Base-by-base conservation (phyloP, 1,284 basidiomycete species). In the Sanghuangporus weigelae region DNA sequence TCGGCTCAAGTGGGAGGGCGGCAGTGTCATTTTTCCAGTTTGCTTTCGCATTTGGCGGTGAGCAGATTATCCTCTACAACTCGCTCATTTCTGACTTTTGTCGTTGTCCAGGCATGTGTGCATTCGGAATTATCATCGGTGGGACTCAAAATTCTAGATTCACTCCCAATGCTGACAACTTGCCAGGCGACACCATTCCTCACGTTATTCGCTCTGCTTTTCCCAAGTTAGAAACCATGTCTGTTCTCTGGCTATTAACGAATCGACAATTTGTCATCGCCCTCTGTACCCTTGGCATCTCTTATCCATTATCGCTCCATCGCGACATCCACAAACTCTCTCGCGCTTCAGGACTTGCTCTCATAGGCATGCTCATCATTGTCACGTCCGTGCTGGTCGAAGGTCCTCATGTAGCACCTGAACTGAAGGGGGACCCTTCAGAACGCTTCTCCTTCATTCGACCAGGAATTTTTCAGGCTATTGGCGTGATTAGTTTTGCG, bases 11-110 rank as follows among this genome's bases (percentile, higher is more conserved):
- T 63, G 95, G 95, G 36, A 84, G 93, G 58, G 92, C 93, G 2
- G 93, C 94, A 0, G 95, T 98, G 12, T 97, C 95, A 0, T 91
- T 98, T 75, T 99, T 99, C 74, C 97, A 99, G 73, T 98, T 99
- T 71, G 83, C 95, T 0, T 98, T 98, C 71, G 96, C 96, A 1
- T 98, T 97, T 69, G 96, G 96, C 70, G 95, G 95, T 86, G 75
- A 71, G 84, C 74, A 69, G 62, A 14, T 14, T n/a, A 42, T 12
- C 26, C 31, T 31, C 6, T 26, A 68, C 64, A 19, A 46, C 39
- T 54, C 51, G 56, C 50, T 51, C 21, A 51, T 10, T 31, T 56
- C 60, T 51, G 21, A 44, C 60, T 57, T 21, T 56, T 56, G 57
- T 67, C 49, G 63, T 54, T 55, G 62, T 60, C 51, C 60, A 88